Evolutionary conservation across 805 yeast species (phyloP).

Genomic region (Candida hungchunana): DNA sequence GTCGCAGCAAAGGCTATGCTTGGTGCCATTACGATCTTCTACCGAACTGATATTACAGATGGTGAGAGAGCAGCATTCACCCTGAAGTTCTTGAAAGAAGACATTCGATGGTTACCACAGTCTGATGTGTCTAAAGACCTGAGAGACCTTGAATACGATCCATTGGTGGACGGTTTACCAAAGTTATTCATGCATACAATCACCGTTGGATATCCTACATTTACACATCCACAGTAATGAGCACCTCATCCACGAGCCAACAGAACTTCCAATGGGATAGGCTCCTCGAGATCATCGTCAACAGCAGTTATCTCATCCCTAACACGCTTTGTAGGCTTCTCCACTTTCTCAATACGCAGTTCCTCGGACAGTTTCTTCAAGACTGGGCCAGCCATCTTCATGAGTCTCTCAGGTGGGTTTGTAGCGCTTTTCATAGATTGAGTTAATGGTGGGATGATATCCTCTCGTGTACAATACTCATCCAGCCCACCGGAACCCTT

Average conservation of each 20-base stretch:
- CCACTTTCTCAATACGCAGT: conserved; percentile 23
- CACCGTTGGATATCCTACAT: conserved; percentile 4
- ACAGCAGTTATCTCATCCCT: conserved; percentile 2
- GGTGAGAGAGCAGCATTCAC: conserved; percentile 5
- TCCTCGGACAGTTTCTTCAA: conserved; percentile 12
- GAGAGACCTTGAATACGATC: conserved; percentile 1
- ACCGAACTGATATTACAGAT: conserved; percentile 2
- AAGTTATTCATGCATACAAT: conserved; percentile 7
- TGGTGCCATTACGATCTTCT: conserved; percentile 30
- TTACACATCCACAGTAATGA: too few relatives aligned
- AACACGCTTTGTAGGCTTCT: conserved; percentile 8
- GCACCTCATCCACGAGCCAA: conserved; percentile 1
- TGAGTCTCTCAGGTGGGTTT: conserved; percentile 14
- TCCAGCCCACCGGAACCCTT: conserved; percentile 5
- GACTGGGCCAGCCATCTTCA: conserved; percentile 11
- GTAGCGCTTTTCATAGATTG: conserved; percentile 19
- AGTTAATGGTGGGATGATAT: conserved; percentile 28
- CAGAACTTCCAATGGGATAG: conserved; percentile 8
- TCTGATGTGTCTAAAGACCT: neutral
- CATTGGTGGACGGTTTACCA: conserved; percentile 3
- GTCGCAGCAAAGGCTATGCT: conserved; percentile 34
- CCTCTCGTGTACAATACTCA: conserved; percentile 14
- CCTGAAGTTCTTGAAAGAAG: conserved; percentile 12
- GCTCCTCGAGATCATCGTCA: conserved; percentile 9
- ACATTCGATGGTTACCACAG: neutral